Evolutionary conservation across 2,329 filamentous ascomycete genomes (phyloP), one percentile per base, ranked within the genome.

Genomic region (Dactylellina sp.): DNA sequence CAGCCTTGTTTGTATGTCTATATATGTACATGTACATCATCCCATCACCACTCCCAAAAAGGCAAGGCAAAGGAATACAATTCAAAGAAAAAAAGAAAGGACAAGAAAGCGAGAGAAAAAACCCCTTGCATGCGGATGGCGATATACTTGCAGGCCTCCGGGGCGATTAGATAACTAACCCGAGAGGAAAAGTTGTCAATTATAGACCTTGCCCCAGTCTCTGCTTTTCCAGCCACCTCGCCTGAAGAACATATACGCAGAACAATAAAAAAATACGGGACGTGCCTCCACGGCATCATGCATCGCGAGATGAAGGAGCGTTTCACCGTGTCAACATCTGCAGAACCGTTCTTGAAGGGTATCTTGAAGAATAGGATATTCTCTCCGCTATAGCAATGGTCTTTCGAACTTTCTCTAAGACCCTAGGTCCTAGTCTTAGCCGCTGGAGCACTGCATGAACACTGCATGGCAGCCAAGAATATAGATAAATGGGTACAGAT

Each of bases 291-390:
- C 22, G 25, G 42, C 9, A 16, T 5, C 22, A 65, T 52, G 60
- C 61, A 65, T 40, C 50, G 50, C 61, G 37, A 65, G 56, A 65
- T 49, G 61, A 65, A 65, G 61, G 61, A 52, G 39, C 50, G 49
- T 65, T 65, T 25, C 50, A 49, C 61, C 49, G 61, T 53, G 63
- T 53, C 46, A 68, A 60, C 28, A 28, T 50, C 32, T 59, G 46
- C 52, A 35, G n/a, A n/a, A n/a, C n/a, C n/a, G 32, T n/a, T 25
- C 7, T 59, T n/a, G 39, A 42, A 42, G 39, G n/a, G 16, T 7
- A 42, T 7, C 4, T 16, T 12, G 9, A 16, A 12, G 37, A 40
- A 16, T 4, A 14, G 3, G 37, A 40, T 16, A 5, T 14, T 40
- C n/a, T 40, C 37, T 40, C 11, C 5, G 6, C 37, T 4, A 14